Evolutionary conservation across 208 protist species (phyloP).

Genomic region (Lotmaria passim): DNA sequence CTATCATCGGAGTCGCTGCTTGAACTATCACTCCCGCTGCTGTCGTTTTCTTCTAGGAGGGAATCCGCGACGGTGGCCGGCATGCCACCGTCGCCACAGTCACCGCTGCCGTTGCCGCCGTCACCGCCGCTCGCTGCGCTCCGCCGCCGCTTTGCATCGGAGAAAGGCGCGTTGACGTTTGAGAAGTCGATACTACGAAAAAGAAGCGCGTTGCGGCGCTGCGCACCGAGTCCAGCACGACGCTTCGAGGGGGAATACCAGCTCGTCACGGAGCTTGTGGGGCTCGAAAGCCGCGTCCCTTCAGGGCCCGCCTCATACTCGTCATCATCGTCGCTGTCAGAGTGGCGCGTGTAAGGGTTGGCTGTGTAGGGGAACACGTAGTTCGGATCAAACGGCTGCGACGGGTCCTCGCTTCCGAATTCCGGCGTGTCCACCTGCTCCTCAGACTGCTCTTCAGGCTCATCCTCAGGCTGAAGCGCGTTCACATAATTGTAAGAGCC

Average conservation of each 20-base stretch:
- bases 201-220: conserved; percentile 23
- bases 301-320: background rate
- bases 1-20: conserved; percentile 3
- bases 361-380: background rate
- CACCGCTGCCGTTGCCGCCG: too few species aligned
- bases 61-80: background rate
- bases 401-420: background rate
- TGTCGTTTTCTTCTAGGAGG: too few species aligned
- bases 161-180: background rate
- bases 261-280: background rate
- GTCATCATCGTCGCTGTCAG: background rate
- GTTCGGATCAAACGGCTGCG: background rate
- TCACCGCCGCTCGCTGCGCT: too few species aligned
- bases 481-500: too few species aligned
- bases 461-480: too few species aligned
- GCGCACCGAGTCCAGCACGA: conserved; percentile 15
- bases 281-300: background rate
- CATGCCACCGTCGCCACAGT: background rate
- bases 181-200: conserved; percentile 8
- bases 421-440: background rate
- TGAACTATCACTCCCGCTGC: background rate
- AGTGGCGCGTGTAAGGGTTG: background rate
- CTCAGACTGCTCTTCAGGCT: conserved; percentile 18
- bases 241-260: conserved; percentile 30
- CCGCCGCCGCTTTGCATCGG: background rate